phyloP scores from a whole-genome alignment of 2,329 filamentous ascomycete species.

The Hypoxylon sp. region DNA sequence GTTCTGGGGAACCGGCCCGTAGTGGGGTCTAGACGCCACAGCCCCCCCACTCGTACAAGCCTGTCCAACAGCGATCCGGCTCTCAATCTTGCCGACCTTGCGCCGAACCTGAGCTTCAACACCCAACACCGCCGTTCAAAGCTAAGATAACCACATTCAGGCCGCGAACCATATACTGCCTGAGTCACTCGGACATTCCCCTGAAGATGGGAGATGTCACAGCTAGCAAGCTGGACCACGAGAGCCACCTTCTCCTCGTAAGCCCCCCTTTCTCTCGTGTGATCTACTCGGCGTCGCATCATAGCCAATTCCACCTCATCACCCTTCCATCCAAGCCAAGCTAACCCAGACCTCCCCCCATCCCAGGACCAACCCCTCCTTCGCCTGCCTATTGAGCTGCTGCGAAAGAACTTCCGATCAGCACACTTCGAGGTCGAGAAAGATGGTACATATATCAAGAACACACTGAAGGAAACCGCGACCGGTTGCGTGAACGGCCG shows the following conservation, averaged over 20 bases:
- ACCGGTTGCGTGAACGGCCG: constrained; percentile 76
- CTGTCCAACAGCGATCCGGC: neutral
- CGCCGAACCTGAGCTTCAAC: too few species aligned
- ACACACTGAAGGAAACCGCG: constrained; percentile 73
- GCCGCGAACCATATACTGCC: too few species aligned
- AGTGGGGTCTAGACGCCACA: constrained; percentile 29
- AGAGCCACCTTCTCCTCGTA: constrained; percentile 82
- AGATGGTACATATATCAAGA: constrained; percentile 74
- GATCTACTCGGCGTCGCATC: constrained; percentile 2
- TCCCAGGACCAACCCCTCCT: constrained; percentile 93
- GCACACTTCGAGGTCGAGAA: constrained; percentile 83
- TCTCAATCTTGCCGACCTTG: too few species aligned
- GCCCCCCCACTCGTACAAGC: constrained; percentile 32
- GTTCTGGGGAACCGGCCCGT: constrained; percentile 46
- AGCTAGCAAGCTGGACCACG: constrained; percentile 79
- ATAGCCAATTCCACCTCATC: neutral
- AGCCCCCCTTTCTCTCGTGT: constrained; percentile 43
- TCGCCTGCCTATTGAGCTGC: constrained; percentile 91
- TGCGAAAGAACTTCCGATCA: constrained; percentile 93
- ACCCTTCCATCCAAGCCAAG: constrained; percentile 11
- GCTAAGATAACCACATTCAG: too few species aligned
- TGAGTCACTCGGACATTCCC: too few species aligned
- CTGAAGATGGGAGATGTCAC: constrained; percentile 71
- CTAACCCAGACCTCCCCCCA: constrained; percentile 1
- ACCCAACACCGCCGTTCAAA: too few species aligned